Percentiles rank a stretch among this genome's conserved stretches.
These are phyloP conservation scores for Podosphaera fusca DNA, from an alignment of 2,329 filamentous ascomycete species.

Conservation along the genomic window DNA sequence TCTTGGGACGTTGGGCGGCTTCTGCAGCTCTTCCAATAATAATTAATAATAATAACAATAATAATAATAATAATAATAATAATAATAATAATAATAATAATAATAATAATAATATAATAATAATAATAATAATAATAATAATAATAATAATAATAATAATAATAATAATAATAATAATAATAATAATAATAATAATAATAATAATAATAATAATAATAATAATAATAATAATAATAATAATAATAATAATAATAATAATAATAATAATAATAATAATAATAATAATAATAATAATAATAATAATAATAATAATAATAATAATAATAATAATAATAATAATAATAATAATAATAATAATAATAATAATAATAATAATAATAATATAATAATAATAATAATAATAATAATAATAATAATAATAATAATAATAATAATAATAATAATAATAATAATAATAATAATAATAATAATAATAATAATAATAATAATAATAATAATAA, in stretches of 20 bases:
- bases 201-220: slow-evolving; percentile 1
- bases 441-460: too few relatives aligned
- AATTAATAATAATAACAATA: too few relatives aligned
- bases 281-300: slow-evolving; percentile 1
- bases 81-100: not conserved
- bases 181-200: slow-evolving; percentile 1
- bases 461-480: too few relatives aligned
- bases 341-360: slow-evolving; percentile 1
- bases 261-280: slow-evolving; percentile 1
- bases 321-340: slow-evolving; percentile 1
- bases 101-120: slow-evolving; percentile 1
- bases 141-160: slow-evolving; percentile 1
- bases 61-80: too few relatives aligned
- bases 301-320: slow-evolving; percentile 1
- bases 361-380: not conserved
- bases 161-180: slow-evolving; percentile 1
- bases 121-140: slow-evolving; percentile 1
- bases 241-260: slow-evolving; percentile 1
- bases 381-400: too few relatives aligned
- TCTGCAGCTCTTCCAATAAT: too few relatives aligned
- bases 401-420: too few relatives aligned
- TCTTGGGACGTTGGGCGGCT: too few relatives aligned
- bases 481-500: too few relatives aligned
- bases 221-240: slow-evolving; percentile 1
- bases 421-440: too few relatives aligned